Base-by-base conservation (phyloP, 768 basidiomycete genomes). In the Tulasnella sp. region DNA sequence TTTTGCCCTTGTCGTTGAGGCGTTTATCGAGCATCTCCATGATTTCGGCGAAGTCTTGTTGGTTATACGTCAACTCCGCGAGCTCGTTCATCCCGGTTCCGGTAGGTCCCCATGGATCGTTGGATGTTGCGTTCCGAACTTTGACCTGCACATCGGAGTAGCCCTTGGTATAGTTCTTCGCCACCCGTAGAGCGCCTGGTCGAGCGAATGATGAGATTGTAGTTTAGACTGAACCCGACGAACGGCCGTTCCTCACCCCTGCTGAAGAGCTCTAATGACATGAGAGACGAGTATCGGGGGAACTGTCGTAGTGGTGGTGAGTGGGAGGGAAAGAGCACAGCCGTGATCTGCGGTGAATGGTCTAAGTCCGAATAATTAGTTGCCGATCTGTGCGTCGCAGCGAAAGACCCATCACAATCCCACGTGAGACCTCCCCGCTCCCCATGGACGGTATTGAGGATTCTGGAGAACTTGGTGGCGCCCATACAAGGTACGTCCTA, bases 11-110 rank as follows among this genome's bases (percentile, higher is more conserved):
- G 85, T 99, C 97, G 80, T 96, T 96, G 78, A 99, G 85, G 72
- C 97, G 90, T 84, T 99, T 99, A 84, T 99, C 97, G 70, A 99
- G 87, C 94, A 98, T 97, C 86, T 99, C 97, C 95, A 99, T 98
- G 81, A 99, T 94, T 85, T 99, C 97, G 15, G 99, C 95, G 82
- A 99, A 99, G 81, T 99, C 92, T 82, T 80, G 96, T 96, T 97
- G 97, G 84, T 97, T 97, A 83, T 94, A 98, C 19, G 94, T 96
- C 84, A 99, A 82, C 83, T 97, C 95, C 0, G 97, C 97, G 79
- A 99, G 89, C 85, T 98, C 97, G 85, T 97, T 97, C 97, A 99
- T 99, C 86, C 96, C 96, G 0, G 94, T 94, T 6, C 97, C 96
- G 9, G 93, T 93, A 5, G 97, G 97, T 0, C 97, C 97, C 95